Percentiles rank a stretch among this genome's conserved stretches.
phyloP scores from a whole-genome alignment of 2,329 filamentous ascomycete genomes.

The Xylariaceae sp. region DNA sequence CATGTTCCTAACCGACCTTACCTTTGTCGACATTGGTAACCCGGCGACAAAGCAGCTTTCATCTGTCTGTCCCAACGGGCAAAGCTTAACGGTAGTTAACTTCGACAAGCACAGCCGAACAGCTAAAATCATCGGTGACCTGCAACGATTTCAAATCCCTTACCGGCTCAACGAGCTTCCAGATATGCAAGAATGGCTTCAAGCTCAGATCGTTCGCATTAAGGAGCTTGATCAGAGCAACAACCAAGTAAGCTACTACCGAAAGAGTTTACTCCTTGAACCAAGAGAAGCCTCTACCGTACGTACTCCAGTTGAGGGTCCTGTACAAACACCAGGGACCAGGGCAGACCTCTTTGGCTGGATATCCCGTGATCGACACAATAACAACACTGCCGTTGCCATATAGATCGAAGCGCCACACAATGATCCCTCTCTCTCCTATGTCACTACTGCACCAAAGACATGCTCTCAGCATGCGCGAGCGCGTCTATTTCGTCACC shows the following conservation, averaged over 20 bases:
- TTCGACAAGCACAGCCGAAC: conserved; percentile 96
- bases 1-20: conserved; percentile 93
- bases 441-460: neutral
- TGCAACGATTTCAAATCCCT: conserved; percentile 93
- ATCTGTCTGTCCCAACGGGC: conserved; percentile 50
- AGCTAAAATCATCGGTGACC: conserved; percentile 89
- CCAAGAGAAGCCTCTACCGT: conserved; percentile 54
- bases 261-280: conserved; percentile 80
- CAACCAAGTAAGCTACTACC: conserved; percentile 64
- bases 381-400: conserved; percentile 21
- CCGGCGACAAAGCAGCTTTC: conserved; percentile 75
- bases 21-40: conserved; percentile 93
- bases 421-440: neutral
- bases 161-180: conserved; percentile 79
- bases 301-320: conserved; percentile 31
- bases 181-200: conserved; percentile 91
- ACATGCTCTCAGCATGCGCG: conserved; percentile 13
- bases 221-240: conserved; percentile 55
- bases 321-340: conserved; percentile 23
- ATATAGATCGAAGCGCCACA: conserved; percentile 14
- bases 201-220: conserved; percentile 73
- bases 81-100: conserved; percentile 80
- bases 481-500: conserved; percentile 16
- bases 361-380: conserved; percentile 46
- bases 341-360: conserved; percentile 46